A percentile compares a stretch with the other conserved stretches of the same genome.
Conservation (phyloP, 495 filamentous ascomycete genomes). For the Apodospora peruviana region DNA sequence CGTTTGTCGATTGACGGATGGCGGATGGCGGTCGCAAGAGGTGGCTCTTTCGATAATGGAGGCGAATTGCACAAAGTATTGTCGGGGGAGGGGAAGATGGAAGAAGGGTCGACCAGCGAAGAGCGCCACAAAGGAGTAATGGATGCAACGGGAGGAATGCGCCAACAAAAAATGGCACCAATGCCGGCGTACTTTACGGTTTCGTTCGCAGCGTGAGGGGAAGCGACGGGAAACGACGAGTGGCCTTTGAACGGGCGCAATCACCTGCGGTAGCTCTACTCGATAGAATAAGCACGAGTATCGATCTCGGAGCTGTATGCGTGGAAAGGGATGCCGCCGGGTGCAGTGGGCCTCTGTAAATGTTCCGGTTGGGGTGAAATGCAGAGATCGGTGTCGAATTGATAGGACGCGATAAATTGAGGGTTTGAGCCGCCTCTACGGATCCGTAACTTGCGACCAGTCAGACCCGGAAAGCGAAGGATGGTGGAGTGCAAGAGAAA, state of each 20-base stretch:
- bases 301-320: neutral
- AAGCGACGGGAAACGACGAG: too few relatives aligned
- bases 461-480: conserved; percentile 5
- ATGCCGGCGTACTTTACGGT: neutral
- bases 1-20: too few relatives aligned
- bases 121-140: conserved; percentile 16
- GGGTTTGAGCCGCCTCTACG: conserved; percentile 10
- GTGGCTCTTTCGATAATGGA: neutral
- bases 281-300: neutral
- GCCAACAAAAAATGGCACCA: neutral
- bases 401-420: conserved; percentile 15
- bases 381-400: conserved; percentile 5
- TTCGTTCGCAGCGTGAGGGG: neutral
- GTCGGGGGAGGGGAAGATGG: neutral
- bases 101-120: conserved; percentile 1
- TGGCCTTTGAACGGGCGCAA: too few relatives aligned
- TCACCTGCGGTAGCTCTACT: neutral
- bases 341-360: conserved; percentile 18
- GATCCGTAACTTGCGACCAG: conserved; percentile 5
- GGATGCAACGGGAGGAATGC: neutral
- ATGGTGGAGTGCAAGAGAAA: too few relatives aligned
- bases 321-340: neutral
- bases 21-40: neutral
- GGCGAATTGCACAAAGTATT: neutral
- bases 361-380: conserved; percentile 14